Percentiles rank a stretch among this genome's conserved stretches.
Conservation (phyloP, 139 green algal genomes). For the Chlorella sp. region DNA sequence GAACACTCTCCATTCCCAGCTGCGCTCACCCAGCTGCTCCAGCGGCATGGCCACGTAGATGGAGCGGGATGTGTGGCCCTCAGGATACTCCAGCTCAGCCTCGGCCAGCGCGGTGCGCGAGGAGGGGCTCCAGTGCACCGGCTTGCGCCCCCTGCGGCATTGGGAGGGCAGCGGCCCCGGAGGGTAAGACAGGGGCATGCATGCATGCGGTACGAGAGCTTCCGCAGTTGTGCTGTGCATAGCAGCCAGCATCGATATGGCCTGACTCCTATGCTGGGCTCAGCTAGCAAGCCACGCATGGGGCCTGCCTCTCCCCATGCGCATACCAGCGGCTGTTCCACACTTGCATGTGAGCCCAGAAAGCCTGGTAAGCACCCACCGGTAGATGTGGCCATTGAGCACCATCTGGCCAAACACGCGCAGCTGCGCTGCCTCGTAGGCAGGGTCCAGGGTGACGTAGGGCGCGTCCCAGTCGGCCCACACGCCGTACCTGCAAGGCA, state of each 20-base stretch:
- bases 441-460: slow-evolving; percentile 95
- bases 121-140: slow-evolving; percentile 97
- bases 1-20: not conserved
- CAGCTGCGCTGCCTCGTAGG: slow-evolving; percentile 94
- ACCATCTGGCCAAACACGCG: slow-evolving; percentile 97
- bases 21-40: not conserved
- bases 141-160: slow-evolving; percentile 86
- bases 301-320: too few relatives aligned
- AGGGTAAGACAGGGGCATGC: too few relatives aligned
- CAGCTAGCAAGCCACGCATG: too few relatives aligned
- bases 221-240: too few relatives aligned
- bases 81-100: slow-evolving; percentile 99
- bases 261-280: too few relatives aligned
- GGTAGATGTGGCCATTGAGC: slow-evolving; percentile 97
- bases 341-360: too few relatives aligned
- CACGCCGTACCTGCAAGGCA: slow-evolving; percentile 84
- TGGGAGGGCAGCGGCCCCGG: not conserved
- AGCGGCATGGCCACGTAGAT: slow-evolving; percentile 95
- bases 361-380: slow-evolving; percentile 24
- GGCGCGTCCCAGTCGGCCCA: slow-evolving; percentile 95
- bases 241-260: too few relatives aligned
- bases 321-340: too few relatives aligned
- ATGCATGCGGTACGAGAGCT: too few relatives aligned
- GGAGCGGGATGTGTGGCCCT: slow-evolving; percentile 90
- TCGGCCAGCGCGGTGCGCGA: slow-evolving; percentile 96